Percentiles rank a stretch among this genome's conserved stretches.
phyloP scores from a whole-genome alignment of 2,329 filamentous ascomycete species.

The Beauveria pseudobassiana region DNA sequence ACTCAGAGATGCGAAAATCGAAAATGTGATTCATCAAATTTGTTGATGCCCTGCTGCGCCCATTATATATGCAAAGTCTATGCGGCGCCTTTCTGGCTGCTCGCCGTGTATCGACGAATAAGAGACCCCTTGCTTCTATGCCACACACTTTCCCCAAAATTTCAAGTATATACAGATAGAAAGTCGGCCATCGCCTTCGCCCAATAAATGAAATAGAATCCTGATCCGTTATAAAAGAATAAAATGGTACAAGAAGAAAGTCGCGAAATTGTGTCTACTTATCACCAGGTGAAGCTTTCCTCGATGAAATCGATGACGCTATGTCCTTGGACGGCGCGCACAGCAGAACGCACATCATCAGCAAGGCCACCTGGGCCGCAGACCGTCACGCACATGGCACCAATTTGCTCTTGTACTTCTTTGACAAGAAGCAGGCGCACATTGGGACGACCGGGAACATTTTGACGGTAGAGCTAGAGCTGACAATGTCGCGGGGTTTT shows the following conservation, averaged over 20 bases:
- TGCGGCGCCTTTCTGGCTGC: neutral
- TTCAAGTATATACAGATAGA: conserved; percentile 9
- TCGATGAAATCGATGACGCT: conserved; percentile 68
- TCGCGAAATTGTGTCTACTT: neutral
- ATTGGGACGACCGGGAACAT: conserved; percentile 87
- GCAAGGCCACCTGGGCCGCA: conserved; percentile 69
- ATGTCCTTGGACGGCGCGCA: conserved; percentile 54
- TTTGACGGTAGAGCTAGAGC: conserved; percentile 70
- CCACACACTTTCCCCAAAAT: neutral
- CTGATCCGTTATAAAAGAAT: conserved; percentile 1
- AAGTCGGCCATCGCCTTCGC: neutral
- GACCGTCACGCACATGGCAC: conserved; percentile 81
- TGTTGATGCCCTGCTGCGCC: neutral
- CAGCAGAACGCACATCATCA: conserved; percentile 66
- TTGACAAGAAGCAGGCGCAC: conserved; percentile 69
- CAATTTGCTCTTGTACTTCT: conserved; percentile 74
- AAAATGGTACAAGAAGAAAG: conserved; percentile 1
- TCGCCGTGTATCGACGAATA: neutral
- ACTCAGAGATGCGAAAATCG: neutral
- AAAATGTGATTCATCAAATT: neutral
- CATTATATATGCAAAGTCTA: conserved; percentile 12
- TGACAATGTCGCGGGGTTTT: conserved; percentile 74
- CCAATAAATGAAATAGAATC: conserved; percentile 10
- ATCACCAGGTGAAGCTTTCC: conserved; percentile 64
- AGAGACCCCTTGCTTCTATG: neutral